Evolutionary conservation across 257 asterid genomes (phyloP).

Genomic region (Nicotiana knightiana): DNA sequence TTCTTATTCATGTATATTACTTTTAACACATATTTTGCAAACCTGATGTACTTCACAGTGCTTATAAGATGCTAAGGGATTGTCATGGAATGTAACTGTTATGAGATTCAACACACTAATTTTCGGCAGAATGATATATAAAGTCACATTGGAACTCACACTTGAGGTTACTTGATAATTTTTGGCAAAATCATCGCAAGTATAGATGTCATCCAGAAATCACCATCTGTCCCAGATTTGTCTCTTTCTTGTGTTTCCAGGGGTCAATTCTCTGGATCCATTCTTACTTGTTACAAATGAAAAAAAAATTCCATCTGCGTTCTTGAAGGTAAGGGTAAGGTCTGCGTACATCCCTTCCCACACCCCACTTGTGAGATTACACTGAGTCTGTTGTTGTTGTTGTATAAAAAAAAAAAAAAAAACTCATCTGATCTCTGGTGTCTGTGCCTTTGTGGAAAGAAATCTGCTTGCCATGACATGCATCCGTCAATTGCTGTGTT

Average conservation of each 20-base stretch:
- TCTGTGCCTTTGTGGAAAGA: not conserved
- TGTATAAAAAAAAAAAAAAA: not conserved
- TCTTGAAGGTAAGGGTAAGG: too few relatives aligned
- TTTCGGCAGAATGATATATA: not conserved
- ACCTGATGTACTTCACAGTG: conserved; percentile 17
- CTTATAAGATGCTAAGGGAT: not conserved
- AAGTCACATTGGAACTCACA: not conserved
- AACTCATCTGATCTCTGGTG: not conserved
- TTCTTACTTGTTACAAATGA: not conserved
- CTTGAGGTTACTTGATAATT: not conserved
- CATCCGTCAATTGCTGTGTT: not conserved
- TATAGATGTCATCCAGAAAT: not conserved
- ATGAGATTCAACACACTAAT: not conserved
- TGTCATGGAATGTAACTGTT: not conserved
- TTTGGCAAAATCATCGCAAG: not conserved
- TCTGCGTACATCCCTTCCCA: too few relatives aligned
- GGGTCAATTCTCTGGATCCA: not conserved
- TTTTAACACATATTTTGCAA: conserved; percentile 67
- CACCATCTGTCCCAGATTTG: not conserved
- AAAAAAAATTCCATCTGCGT: not conserved
- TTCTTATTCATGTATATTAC: conserved; percentile 23
- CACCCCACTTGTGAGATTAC: too few relatives aligned
- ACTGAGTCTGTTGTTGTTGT: too few relatives aligned
- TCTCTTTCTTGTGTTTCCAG: not conserved
- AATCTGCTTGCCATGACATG: not conserved